Percentiles rank a stretch among this genome's conserved stretches.
phyloP scores from a whole-genome alignment of 805 yeast species.

The Wickerhamiella sergipiensis region DNA sequence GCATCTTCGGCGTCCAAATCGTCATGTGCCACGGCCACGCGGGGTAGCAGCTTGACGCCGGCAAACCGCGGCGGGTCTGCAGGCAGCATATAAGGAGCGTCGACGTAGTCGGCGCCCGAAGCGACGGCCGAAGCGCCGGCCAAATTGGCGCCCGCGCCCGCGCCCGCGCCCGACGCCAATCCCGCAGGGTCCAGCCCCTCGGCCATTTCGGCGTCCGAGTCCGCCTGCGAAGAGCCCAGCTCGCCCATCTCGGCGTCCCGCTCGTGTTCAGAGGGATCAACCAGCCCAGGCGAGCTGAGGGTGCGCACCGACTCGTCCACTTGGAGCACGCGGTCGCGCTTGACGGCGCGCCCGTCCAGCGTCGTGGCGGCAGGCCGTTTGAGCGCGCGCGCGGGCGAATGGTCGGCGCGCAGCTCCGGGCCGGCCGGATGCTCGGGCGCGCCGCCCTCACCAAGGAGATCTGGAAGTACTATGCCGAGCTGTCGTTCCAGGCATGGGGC shows the following conservation, averaged over 20 bases:
- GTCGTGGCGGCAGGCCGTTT: neutral
- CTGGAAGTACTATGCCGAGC: conserved; percentile 45
- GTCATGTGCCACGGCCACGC: conserved; percentile 11
- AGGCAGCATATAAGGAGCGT: neutral
- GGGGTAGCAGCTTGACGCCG: neutral
- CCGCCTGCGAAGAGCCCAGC: too few relatives aligned
- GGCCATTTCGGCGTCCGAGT: neutral
- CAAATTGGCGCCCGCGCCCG: too few relatives aligned
- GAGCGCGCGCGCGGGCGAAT: neutral
- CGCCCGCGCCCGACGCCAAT: too few relatives aligned
- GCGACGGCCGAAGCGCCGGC: too few relatives aligned
- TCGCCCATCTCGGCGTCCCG: neutral
- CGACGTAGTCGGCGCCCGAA: too few relatives aligned
- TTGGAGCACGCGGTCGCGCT: neutral
- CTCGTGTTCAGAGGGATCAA: neutral
- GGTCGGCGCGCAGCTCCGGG: neutral
- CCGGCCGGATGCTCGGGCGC: neutral
- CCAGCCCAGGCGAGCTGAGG: neutral
- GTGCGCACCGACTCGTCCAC: neutral
- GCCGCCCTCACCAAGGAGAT: conserved; percentile 37
- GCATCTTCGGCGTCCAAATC: conserved; percentile 27
- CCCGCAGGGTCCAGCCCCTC: too few relatives aligned
- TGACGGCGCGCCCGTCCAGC: neutral
- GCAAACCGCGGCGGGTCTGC: neutral
- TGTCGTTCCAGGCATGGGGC: conserved; percentile 25